Percentiles rank a stretch among this genome's conserved stretches.
Evolutionary conservation across 2,329 filamentous ascomycete genomes (phyloP).

Genomic region (Botrytis sinoallii): DNA sequence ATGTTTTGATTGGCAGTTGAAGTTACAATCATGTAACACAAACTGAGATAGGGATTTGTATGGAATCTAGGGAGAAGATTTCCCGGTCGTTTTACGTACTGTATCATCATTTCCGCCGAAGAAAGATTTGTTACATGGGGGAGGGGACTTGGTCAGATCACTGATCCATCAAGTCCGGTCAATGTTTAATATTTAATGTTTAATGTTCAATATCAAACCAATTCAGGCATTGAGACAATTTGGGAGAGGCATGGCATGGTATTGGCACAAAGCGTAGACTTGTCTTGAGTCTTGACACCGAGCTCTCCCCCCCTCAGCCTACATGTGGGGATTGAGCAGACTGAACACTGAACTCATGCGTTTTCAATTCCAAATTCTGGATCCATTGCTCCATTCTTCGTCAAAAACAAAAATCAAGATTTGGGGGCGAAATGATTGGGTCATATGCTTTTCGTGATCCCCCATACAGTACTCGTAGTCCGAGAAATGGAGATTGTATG

Average conservation of each 20-base stretch:
- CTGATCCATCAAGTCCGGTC: background rate
- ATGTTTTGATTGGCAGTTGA: background rate
- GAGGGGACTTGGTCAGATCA: background rate
- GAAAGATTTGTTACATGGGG: constrained; percentile 1
- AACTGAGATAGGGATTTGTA: background rate
- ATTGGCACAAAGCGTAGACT: background rate
- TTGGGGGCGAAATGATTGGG: constrained; percentile 13
- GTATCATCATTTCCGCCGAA: constrained; percentile 18
- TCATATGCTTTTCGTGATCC: constrained; percentile 4
- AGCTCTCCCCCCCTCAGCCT: background rate
- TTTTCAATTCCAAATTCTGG: constrained; percentile 5
- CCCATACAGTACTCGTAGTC: background rate
- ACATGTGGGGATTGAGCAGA: constrained; percentile 3
- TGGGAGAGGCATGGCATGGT: background rate
- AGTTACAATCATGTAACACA: constrained; percentile 8
- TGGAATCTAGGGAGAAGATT: background rate
- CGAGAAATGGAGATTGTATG: background rate
- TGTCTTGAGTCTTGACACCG: background rate
- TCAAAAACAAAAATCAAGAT: background rate
- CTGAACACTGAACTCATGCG: constrained; percentile 4
- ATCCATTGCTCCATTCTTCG: background rate
- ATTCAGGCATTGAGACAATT: background rate
- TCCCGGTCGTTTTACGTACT: constrained; percentile 20
- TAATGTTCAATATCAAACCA: background rate
- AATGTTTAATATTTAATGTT: background rate